Percentiles rank a stretch among this genome's conserved stretches.
These are phyloP conservation scores for Furcasterigmium furcatum DNA, from an alignment of 2,329 filamentous ascomycete genomes.

Conservation along the genomic window DNA sequence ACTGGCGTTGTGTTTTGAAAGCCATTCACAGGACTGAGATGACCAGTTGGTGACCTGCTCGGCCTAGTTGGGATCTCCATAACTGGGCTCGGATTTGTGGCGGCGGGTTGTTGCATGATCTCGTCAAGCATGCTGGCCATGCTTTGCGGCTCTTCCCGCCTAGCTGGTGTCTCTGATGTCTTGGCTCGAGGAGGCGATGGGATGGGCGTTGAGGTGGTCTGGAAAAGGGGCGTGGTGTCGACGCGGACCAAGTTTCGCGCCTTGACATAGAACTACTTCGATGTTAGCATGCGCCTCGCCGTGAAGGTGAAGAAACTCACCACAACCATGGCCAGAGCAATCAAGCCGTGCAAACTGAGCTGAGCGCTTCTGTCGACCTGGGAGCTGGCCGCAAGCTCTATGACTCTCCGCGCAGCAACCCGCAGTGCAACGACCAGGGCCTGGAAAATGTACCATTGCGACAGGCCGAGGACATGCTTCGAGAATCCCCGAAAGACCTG, in stretches of 20 bases:
- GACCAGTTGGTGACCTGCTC: not conserved
- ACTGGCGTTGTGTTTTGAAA: not conserved
- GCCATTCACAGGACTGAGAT: not conserved
- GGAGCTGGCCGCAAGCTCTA: conserved; percentile 33
- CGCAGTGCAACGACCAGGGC: conserved; percentile 54
- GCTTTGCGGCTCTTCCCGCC: conserved; percentile 26
- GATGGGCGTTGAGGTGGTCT: conserved; percentile 16
- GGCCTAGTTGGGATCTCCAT: conserved; percentile 4
- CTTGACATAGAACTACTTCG: conserved; percentile 37
- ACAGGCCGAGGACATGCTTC: conserved; percentile 56
- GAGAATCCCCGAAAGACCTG: conserved; percentile 58
- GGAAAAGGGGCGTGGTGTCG: conserved; percentile 57
- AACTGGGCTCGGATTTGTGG: not conserved
- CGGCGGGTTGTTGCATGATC: conserved; percentile 28
- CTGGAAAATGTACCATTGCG: conserved; percentile 66
- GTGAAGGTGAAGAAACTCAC: conserved; percentile 34
- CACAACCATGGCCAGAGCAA: conserved; percentile 48
- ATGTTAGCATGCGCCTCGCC: not conserved
- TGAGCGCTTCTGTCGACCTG: conserved; percentile 35
- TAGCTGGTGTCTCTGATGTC: conserved; percentile 6
- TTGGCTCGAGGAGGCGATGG: conserved; percentile 15
- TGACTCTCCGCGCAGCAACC: conserved; percentile 40
- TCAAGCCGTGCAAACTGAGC: conserved; percentile 51
- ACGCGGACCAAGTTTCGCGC: conserved; percentile 45
- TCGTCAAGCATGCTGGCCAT: conserved; percentile 47